These are phyloP conservation scores for Aspergillus eucalypticola DNA, from an alignment of 2,329 filamentous ascomycete species.

Conservation along the genomic window DNA sequence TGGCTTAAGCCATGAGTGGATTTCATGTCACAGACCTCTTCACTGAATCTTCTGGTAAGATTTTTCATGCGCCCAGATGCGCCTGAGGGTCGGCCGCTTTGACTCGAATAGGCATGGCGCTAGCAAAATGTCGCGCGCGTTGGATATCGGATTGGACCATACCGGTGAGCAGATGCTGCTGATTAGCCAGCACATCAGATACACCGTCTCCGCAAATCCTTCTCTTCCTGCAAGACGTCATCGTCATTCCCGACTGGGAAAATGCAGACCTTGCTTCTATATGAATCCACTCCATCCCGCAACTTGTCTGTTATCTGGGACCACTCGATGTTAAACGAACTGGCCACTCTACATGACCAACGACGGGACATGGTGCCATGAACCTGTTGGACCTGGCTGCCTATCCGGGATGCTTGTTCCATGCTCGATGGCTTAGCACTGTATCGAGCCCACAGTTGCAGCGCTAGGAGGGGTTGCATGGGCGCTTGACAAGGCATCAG, in stretches of 20 bases:
- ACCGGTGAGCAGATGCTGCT: not conserved
- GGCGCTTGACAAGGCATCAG: not conserved
- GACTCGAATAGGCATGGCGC: not conserved
- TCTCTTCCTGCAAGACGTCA: not conserved
- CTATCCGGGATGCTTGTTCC: not conserved
- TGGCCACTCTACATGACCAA: not conserved
- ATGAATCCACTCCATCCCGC: not conserved
- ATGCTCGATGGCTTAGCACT: not conserved
- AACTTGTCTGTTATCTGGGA: not conserved
- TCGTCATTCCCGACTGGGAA: slow-evolving; percentile 5
- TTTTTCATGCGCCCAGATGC: not conserved
- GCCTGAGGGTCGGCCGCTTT: not conserved
- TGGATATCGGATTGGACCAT: not conserved
- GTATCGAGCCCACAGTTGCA: not conserved
- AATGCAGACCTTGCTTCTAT: not conserved
- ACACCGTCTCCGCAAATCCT: not conserved
- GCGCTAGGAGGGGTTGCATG: not conserved
- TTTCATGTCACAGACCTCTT: not conserved
- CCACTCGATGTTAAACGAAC: not conserved
- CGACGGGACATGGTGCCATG: not conserved
- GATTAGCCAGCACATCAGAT: not conserved
- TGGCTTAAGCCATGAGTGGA: not conserved
- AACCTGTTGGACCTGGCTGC: not conserved
- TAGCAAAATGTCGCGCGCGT: not conserved
- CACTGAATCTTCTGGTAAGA: not conserved